These are phyloP conservation scores for Eucalyptus marginata DNA, from an alignment of 345 rosid species.

Conservation along the genomic window DNA sequence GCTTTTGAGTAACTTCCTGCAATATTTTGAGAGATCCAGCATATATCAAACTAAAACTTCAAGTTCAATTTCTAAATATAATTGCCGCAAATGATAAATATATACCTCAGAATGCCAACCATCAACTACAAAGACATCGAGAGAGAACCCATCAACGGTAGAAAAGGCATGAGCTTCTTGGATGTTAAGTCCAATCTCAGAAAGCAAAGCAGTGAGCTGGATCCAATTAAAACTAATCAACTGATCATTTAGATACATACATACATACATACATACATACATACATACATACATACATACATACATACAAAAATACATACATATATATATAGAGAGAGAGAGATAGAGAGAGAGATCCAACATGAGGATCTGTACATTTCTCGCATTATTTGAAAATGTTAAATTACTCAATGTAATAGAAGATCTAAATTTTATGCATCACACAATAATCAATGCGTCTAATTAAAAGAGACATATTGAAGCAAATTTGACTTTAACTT, in stretches of 20 bases:
- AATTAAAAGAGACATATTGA: neutral
- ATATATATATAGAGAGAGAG: neutral
- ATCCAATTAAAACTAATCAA: neutral
- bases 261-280: neutral
- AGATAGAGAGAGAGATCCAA: neutral
- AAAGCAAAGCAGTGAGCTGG: constrained; percentile 81
- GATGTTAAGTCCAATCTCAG: constrained; percentile 91
- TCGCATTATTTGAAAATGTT: neutral
- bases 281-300: no score
- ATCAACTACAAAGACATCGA: constrained; percentile 94
- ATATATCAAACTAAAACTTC: neutral
- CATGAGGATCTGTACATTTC: neutral
- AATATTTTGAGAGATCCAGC: neutral
- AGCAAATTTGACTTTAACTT: neutral
- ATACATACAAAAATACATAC: no score
- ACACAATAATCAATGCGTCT: neutral
- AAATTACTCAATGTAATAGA: neutral
- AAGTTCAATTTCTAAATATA: neutral
- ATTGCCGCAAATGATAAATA: neutral
- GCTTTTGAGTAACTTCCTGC: neutral
- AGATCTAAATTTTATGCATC: neutral
- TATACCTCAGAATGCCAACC: constrained; percentile 90
- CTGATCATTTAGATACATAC: neutral
- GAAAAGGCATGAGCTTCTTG: constrained; percentile 99
- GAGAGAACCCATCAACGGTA: constrained; percentile 86